Conservation (phyloP, 1,284 basidiomycete genomes). For the Pascua guehoae region DNA sequence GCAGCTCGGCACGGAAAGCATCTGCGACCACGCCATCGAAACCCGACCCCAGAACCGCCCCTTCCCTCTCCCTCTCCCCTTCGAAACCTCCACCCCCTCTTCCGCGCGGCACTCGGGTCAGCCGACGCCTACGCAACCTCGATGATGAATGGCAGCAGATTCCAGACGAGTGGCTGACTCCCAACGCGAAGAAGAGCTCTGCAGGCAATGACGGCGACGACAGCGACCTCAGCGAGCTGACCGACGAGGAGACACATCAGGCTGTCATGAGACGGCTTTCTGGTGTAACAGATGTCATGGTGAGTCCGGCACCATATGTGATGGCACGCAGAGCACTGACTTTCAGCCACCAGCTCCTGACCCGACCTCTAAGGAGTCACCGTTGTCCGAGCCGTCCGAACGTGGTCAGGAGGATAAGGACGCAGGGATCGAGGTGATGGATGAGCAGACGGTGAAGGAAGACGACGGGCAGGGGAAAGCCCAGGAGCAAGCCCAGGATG, state of each 20-base stretch:
- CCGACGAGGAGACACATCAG: conserved; percentile 41
- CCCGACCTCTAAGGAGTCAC: conserved; percentile 6
- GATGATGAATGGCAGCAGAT: conserved; percentile 50
- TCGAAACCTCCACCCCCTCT: conserved; percentile 25
- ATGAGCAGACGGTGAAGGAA: conserved; percentile 1
- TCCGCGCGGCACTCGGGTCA: conserved; percentile 35
- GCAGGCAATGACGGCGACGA: conserved; percentile 26
- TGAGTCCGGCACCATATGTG: no score
- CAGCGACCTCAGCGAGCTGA: conserved; percentile 46
- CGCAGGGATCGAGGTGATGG: conserved; percentile 1
- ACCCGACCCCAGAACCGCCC: no score
- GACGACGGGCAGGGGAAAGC: conserved; percentile 9
- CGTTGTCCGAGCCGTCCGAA: conserved; percentile 11
- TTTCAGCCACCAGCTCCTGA: not conserved
- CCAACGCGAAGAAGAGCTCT: conserved; percentile 7
- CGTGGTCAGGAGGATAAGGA: conserved; percentile 2
- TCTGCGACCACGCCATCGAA: not conserved
- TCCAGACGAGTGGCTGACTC: conserved; percentile 44
- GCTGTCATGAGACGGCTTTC: not conserved
- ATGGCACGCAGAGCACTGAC: no score
- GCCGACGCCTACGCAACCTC: conserved; percentile 28
- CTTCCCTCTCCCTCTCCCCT: conserved; percentile 3
- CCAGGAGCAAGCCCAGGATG: conserved; percentile 10
- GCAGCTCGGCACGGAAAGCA: conserved; percentile 7
- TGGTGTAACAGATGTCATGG: no score